Evolutionary conservation across 371 early-diverging fungal species (phyloP), one percentile per base, ranked within the genome.

Genomic region (Saksenaea oblongispora): DNA sequence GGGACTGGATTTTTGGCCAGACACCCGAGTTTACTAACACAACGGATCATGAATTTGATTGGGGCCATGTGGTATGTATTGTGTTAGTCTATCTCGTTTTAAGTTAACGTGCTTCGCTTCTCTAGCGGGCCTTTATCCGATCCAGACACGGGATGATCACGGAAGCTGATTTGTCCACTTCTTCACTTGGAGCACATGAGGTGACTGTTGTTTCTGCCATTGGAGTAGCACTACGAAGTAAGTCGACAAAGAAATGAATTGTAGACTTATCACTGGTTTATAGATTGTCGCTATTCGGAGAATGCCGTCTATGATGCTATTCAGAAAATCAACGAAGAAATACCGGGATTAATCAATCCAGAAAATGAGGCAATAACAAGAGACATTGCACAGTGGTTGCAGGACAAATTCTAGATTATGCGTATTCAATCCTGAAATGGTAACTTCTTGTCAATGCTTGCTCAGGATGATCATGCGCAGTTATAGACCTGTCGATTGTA

Each of bases 1-100:
- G 94, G 93, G 93, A 95, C 36, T 97, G 96, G 96, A 86, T 87
- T 39, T 96, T 84, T 64, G 96, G 95, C 4, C 93, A 95, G 76
- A 96, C 97, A 15, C 97, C 98, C 10, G 90, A 91, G 69, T 97
- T 97, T 62, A 87, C 87, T n/a, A 84, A 89, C 67, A 67, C 78
- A 34, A 57, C 88, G 11, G 78, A 85, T 34, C 69, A 71, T 5
- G 54, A 62, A 15, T 88, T 89, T 64, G 17, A 67, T 0, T 90
- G 89, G 89, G 90, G 87, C 17, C 67, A 70, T 59, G 81, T 87
- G 73, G 90, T 89, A 85, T 66, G 54, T 17, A 1, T 22, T 54
- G 24, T 53, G n/a, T 36, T 39, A 14, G 14, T 18, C n/a, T 37
- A 17, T 54, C 26, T 62, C 39, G 44, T 34, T 31, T 10, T 69